Conservation (phyloP, 495 filamentous ascomycete species). For the Podospora comata region DNA sequence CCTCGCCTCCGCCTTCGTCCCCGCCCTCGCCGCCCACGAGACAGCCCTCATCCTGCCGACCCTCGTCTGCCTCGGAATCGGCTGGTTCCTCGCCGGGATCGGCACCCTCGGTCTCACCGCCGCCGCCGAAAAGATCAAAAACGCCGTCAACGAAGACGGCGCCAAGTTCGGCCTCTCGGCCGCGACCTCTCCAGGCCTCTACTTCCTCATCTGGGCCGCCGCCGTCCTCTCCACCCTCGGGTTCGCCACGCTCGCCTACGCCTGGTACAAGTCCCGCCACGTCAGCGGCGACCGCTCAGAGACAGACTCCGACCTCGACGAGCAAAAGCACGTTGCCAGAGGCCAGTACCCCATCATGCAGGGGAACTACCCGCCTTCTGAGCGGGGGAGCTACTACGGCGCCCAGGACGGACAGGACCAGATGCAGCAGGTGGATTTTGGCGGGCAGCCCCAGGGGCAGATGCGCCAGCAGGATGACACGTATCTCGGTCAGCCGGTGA, state of each 20-base stretch:
- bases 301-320: conserved; percentile 1
- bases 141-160: conserved; percentile 35
- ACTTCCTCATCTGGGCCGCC: conserved; percentile 36
- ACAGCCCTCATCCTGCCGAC: not conserved
- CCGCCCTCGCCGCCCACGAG: not conserved
- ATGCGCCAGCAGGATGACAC: not conserved
- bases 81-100: conserved; percentile 20
- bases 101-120: conserved; percentile 34
- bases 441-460: not conserved
- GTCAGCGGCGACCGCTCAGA: not conserved
- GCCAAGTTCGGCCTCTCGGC: conserved; percentile 48
- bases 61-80: conserved; percentile 14
- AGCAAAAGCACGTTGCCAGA: conserved; percentile 5
- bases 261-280: conserved; percentile 3
- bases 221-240: conserved; percentile 8
- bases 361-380: not conserved
- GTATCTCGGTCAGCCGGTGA: not conserved
- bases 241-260: conserved; percentile 1
- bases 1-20: conserved; percentile 10
- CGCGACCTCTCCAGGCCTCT: conserved; percentile 61
- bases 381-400: not conserved
- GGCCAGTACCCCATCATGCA: conserved; percentile 10
- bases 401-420: not conserved
- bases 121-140: conserved; percentile 30
- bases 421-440: not conserved